phyloP scores from a whole-genome alignment of 2,329 filamentous ascomycete genomes.

The Ophiostoma himal-ulmi region DNA sequence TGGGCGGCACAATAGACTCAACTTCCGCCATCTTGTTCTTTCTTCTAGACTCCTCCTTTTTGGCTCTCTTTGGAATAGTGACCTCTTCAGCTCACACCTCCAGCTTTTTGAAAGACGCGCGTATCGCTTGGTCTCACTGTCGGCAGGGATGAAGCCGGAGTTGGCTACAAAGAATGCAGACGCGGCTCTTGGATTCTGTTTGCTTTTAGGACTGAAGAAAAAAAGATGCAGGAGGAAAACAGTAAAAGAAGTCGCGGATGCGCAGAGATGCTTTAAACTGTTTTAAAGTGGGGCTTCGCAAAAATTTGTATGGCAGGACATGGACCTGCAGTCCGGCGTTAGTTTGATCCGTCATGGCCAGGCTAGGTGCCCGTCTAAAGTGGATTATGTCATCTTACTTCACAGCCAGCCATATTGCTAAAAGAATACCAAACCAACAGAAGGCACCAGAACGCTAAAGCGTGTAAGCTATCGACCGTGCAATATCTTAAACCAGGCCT shows the following conservation, averaged over 20 bases:
- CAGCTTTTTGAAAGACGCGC: neutral
- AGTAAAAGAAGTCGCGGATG: neutral
- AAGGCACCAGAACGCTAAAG: neutral
- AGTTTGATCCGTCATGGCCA: constrained; percentile 19
- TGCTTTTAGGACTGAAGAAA: constrained; percentile 2
- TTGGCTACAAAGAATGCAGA: neutral
- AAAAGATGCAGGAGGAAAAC: constrained; percentile 14
- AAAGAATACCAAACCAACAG: neutral
- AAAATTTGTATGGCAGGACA: neutral
- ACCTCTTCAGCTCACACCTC: neutral
- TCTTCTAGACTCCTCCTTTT: neutral
- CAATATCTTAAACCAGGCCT: neutral
- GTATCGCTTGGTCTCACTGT: neutral
- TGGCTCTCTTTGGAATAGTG: neutral
- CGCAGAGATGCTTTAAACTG: constrained; percentile 17
- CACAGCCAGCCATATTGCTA: neutral
- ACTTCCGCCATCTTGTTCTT: constrained; percentile 17
- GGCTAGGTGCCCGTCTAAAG: neutral
- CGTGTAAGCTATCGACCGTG: neutral
- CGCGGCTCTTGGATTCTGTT: neutral
- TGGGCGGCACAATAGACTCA: constrained; percentile 19
- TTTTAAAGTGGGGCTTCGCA: constrained; percentile 12
- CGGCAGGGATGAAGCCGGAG: neutral
- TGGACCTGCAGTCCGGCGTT: constrained; percentile 13
- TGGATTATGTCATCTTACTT: constrained; percentile 1